Evolutionary conservation across 192 early-diverging fungal genomes (phyloP).

Genomic region (Coemansia sp.): DNA sequence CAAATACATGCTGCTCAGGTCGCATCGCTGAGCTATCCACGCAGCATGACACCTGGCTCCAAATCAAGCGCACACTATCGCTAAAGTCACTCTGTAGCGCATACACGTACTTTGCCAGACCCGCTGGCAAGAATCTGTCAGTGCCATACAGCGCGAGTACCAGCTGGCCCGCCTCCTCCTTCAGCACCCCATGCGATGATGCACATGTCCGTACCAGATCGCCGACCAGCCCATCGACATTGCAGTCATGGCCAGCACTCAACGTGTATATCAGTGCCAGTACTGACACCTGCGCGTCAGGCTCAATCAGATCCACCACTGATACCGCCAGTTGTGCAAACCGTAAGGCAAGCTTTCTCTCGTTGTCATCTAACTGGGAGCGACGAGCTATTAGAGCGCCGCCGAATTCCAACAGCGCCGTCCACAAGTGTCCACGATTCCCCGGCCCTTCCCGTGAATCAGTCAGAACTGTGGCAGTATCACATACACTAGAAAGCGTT

Average conservation of each 20-base stretch:
- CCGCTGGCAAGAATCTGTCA: not conserved
- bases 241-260: not conserved
- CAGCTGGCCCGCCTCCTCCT: slow-evolving; percentile 19
- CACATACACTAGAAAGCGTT: slow-evolving; percentile 8
- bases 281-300: slow-evolving; percentile 7
- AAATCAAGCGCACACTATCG: slow-evolving; percentile 18
- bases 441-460: not conserved
- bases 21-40: not conserved
- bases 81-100: slow-evolving; percentile 19
- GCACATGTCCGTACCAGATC: slow-evolving; percentile 8
- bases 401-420: slow-evolving; percentile 20
- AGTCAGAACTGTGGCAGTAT: not conserved
- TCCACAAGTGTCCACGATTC: slow-evolving; percentile 12
- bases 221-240: slow-evolving; percentile 4
- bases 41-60: slow-evolving; percentile 15
- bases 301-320: not conserved
- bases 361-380: not conserved
- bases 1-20: slow-evolving; percentile 7
- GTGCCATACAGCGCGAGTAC: slow-evolving; percentile 12
- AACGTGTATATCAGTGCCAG: slow-evolving; percentile 27
- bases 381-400: slow-evolving; percentile 10
- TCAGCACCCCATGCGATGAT: slow-evolving; percentile 2
- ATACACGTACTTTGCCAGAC: slow-evolving; percentile 8
- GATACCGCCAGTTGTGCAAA: slow-evolving; percentile 11
- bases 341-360: not conserved